Conservation (phyloP, 2,329 filamentous ascomycete genomes). For the Massarina eburnea region DNA sequence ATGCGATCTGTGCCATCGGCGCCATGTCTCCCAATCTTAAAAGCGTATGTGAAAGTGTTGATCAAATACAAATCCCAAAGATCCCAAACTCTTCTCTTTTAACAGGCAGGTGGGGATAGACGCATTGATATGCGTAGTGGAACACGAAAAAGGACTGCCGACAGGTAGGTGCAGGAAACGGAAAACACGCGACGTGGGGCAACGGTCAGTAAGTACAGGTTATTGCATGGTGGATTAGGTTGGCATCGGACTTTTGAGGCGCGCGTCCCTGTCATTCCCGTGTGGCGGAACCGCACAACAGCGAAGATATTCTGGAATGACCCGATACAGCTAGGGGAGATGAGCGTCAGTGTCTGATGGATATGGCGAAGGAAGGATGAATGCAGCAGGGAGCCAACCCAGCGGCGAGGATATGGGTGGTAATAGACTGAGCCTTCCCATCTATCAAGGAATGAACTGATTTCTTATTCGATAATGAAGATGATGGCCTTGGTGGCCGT, state of each 20-base stretch:
- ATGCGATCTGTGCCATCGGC: neutral
- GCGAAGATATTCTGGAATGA: neutral
- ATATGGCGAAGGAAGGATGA: neutral
- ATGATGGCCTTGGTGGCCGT: no score
- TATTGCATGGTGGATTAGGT: constrained; percentile 1
- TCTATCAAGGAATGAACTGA: no score
- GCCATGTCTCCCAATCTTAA: no score
- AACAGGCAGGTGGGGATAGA: no score
- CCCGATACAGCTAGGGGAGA: neutral
- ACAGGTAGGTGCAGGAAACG: neutral
- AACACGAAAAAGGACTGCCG: no score
- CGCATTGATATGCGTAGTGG: no score
- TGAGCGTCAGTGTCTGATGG: neutral
- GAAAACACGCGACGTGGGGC: neutral
- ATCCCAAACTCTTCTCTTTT: no score
- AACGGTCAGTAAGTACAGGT: neutral
- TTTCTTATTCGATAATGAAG: no score
- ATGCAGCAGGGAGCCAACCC: neutral
- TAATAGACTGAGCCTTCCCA: no score
- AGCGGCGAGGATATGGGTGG: no score
- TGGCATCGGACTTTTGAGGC: constrained; percentile 6
- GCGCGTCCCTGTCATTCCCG: neutral
- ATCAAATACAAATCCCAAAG: neutral
- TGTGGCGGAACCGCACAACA: neutral
- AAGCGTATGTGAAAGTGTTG: neutral